These are phyloP conservation scores for Kwoniella heveanensis DNA, from an alignment of 768 basidiomycete genomes.

Conservation along the genomic window DNA sequence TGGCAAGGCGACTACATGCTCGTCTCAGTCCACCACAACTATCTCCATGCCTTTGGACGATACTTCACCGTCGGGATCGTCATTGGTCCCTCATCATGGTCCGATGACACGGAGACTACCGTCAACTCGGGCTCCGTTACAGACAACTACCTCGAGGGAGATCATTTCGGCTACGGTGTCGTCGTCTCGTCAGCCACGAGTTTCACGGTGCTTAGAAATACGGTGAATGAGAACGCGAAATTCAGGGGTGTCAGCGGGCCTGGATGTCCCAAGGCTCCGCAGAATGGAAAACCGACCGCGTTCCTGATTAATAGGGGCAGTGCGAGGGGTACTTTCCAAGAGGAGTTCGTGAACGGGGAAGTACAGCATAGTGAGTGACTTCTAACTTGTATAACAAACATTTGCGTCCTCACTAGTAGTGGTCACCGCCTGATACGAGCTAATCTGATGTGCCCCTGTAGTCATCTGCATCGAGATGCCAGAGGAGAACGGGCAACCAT, in stretches of 20 bases:
- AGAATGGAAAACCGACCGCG: slow-evolving; percentile 50
- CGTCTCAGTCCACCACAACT: slow-evolving; percentile 52
- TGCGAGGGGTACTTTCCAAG: slow-evolving; percentile 52
- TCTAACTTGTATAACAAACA: too few species aligned
- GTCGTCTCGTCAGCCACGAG: slow-evolving; percentile 53
- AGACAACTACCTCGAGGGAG: slow-evolving; percentile 52
- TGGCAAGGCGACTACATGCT: slow-evolving; percentile 56
- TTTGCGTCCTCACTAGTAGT: too few species aligned
- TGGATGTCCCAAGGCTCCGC: slow-evolving; percentile 53
- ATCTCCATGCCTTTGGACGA: slow-evolving; percentile 48
- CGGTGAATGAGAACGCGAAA: slow-evolving; percentile 37
- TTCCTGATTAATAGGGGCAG: slow-evolving; percentile 55
- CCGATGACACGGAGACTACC: slow-evolving; percentile 54
- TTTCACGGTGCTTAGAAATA: slow-evolving; percentile 53
- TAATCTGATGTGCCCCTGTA: slow-evolving; percentile 3
- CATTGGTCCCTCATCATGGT: slow-evolving; percentile 56
- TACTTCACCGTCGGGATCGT: slow-evolving; percentile 56
- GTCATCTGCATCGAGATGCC: slow-evolving; percentile 56
- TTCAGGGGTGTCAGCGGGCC: slow-evolving; percentile 50
- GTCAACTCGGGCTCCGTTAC: slow-evolving; percentile 52
- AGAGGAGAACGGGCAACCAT: slow-evolving; percentile 45
- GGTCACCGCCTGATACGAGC: not conserved
- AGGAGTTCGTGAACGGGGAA: slow-evolving; percentile 57
- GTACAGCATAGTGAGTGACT: slow-evolving; percentile 56
- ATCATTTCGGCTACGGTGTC: slow-evolving; percentile 54